Base-by-base conservation (phyloP, 2,329 filamentous ascomycete species). In the Aspergillus cejpii region DNA sequence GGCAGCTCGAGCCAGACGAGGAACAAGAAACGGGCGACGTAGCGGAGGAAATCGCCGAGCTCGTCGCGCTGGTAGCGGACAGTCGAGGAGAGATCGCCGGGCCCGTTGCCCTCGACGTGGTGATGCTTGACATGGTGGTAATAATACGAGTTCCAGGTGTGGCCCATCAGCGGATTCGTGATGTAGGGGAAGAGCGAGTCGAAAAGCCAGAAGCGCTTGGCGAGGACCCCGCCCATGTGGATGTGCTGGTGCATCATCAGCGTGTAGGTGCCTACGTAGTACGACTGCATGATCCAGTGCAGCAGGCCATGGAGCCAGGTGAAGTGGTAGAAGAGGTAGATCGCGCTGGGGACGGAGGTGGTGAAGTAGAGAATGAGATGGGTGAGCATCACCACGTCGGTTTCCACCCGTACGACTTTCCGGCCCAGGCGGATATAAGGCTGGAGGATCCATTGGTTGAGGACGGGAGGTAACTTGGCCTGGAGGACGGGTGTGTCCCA, bases 41-140 rank as follows among this genome's bases (percentile, higher is more conserved):
- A 91, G 54, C 77, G 75, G n/a, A 82, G 62, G 51, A 91, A 87
- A 59, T 87, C 71, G 50, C 68, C 67, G 1, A 80, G 48, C 43
- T 78, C 76, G 61, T 91, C 86, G 5, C 86, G 77, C 61, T 89
- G 84, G 63, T 86, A 90, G 11, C 83, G 76, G 28, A 91, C 76
- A 0, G 86, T 91, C 0, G 84, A 85, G 1, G 82, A 87, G 0
- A 89, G 73, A 58, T 91, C 86, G 37, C 83, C 76, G 0, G 85
- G 84, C 0, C 86, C 86, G 56, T 91, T 91, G 50, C 80, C 83
- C 66, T 90, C 86, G 44, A 90, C 81, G 53, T 91, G 86, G 60
- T 91, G 86, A 59, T 89, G 85, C 71, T 91, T 91, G 60, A 90
- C 84, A 58, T 91, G 86, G 60, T 91, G 86, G 60, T 88, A 90